Conservation (phyloP, 2,329 filamentous ascomycete genomes). For the Coleophoma crateriformis region DNA sequence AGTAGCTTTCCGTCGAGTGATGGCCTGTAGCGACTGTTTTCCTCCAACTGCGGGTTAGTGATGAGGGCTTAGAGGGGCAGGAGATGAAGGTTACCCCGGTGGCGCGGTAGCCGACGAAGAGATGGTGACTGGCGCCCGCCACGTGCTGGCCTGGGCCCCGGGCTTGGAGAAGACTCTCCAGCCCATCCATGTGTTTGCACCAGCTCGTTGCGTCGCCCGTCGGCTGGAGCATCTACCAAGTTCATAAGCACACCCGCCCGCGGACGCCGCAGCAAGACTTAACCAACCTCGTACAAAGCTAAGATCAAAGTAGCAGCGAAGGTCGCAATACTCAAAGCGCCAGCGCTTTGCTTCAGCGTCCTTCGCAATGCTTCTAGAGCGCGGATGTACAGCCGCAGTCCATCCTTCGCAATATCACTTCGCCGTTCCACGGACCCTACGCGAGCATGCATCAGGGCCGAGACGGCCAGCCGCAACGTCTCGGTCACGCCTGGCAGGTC, state of each 20-base stretch:
- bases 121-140: not conserved
- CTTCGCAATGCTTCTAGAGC: not conserved
- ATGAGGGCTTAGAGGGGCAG: not conserved
- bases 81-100: not conserved
- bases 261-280: too few species aligned
- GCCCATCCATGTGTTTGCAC: not conserved
- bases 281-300: not conserved
- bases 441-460: not conserved
- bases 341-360: not conserved
- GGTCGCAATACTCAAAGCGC: not conserved
- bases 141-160: not conserved
- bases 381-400: not conserved
- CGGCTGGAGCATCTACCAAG: not conserved
- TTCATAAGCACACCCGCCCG: too few species aligned
- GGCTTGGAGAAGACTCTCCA: not conserved
- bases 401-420: not conserved
- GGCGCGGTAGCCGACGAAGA: not conserved
- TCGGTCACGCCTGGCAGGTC: not conserved
- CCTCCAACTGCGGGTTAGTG: not conserved
- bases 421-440: not conserved
- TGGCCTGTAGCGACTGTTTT: not conserved
- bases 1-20: not conserved
- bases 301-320: not conserved
- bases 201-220: not conserved
- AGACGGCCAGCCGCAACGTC: not conserved